Conservation (phyloP, 768 basidiomycete genomes). For the Pulveroboletus ravenelii region DNA sequence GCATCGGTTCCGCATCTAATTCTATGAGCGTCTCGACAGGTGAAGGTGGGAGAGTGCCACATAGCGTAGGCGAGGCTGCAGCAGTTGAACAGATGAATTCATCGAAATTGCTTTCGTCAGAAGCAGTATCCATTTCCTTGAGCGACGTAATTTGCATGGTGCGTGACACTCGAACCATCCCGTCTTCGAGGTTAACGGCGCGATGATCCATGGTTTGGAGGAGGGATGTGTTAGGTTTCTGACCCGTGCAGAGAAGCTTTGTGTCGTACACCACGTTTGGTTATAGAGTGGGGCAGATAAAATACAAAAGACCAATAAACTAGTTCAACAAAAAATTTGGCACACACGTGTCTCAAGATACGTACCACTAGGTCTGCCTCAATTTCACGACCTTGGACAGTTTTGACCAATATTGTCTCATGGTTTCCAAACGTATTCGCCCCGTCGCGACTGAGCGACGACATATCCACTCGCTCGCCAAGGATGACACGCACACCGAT, state of each 20-base stretch:
- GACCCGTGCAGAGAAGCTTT: constrained; percentile 59
- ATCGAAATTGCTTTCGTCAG: not conserved
- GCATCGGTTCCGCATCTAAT: not conserved
- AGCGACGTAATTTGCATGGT: constrained; percentile 45
- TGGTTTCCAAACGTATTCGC: not conserved
- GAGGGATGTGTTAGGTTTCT: constrained; percentile 50
- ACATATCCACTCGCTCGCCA: constrained; percentile 49
- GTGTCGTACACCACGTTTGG: not conserved
- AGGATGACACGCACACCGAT: constrained; percentile 46
- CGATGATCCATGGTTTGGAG: constrained; percentile 39
- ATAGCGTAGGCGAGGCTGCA: constrained; percentile 3
- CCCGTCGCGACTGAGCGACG: constrained; percentile 23
- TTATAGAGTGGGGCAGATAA: not conserved
- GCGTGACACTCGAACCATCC: constrained; percentile 42
- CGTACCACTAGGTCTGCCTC: constrained; percentile 50
- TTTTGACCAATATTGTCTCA: constrained; percentile 35
- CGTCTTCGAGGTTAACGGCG: constrained; percentile 36
- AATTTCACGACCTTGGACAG: constrained; percentile 46
- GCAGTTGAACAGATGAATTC: not conserved
- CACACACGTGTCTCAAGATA: not conserved
- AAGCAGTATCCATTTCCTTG: not conserved
- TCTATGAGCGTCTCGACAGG: constrained; percentile 12
- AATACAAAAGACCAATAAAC: not conserved
- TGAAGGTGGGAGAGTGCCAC: constrained; percentile 4
- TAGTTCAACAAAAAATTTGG: not conserved